phyloP scores from a whole-genome alignment of 2,329 filamentous ascomycete species.

The Colletotrichum musicola region DNA sequence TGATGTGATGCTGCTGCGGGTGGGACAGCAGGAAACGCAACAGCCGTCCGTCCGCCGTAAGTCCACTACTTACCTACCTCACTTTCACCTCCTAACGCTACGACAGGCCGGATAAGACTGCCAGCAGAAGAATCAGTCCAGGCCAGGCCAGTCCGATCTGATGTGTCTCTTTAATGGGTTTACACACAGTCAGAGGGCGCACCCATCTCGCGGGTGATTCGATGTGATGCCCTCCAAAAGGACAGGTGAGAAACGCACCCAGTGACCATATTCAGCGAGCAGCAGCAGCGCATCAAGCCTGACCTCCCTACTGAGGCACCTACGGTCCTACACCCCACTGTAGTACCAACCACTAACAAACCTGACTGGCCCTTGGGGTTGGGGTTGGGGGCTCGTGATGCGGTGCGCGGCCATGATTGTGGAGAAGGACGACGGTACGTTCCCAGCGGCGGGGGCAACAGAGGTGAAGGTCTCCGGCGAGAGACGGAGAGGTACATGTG shows the following conservation, averaged over 20 bases:
- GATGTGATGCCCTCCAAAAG: slow-evolving; percentile 10
- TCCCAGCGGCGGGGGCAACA: background rate
- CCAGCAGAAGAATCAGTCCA: background rate
- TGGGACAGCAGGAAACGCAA: slow-evolving; percentile 20
- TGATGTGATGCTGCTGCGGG: slow-evolving; percentile 5
- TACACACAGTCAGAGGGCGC: background rate
- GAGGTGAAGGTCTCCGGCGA: background rate
- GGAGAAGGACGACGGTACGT: slow-evolving; percentile 21
- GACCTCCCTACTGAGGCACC: background rate
- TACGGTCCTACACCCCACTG: no score
- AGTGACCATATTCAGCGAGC: slow-evolving; percentile 15
- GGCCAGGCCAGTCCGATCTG: background rate
- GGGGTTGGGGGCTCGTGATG: slow-evolving; percentile 37
- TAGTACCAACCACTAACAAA: no score
- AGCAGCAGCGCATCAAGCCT: slow-evolving; percentile 3
- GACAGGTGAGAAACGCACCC: slow-evolving; percentile 5
- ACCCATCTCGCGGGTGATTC: background rate
- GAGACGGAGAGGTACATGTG: no score
- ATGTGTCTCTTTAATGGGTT: background rate
- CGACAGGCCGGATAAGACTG: background rate
- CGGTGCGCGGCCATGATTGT: slow-evolving; percentile 21
- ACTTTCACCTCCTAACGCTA: background rate
- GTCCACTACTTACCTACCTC: no score
- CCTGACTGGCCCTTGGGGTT: slow-evolving; percentile 1
- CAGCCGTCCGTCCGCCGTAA: background rate